These are phyloP conservation scores for Kickxella alabastrina DNA, from an alignment of 192 early-diverging fungal species.

Conservation along the genomic window DNA sequence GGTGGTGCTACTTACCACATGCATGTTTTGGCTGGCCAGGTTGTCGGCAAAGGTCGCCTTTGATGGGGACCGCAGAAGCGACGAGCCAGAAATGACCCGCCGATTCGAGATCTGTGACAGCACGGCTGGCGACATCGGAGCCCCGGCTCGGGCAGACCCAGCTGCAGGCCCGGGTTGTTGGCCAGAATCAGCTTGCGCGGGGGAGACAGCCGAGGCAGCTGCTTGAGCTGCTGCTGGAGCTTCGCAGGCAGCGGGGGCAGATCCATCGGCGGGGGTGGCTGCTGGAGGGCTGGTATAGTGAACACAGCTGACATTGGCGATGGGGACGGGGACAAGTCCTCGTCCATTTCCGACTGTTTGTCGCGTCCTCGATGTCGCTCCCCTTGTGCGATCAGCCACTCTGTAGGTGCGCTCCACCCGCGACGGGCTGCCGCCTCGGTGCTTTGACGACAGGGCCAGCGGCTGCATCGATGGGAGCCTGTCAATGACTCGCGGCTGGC, in stretches of 20 bases:
- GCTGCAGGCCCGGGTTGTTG: constrained; percentile 29
- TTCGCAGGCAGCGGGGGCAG: constrained; percentile 42
- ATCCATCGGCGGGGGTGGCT: constrained; percentile 36
- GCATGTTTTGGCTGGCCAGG: constrained; percentile 46
- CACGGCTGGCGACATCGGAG: constrained; percentile 26
- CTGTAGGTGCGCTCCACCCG: constrained; percentile 46
- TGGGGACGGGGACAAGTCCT: constrained; percentile 20
- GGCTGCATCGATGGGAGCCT: constrained; percentile 17
- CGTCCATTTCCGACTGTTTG: constrained; percentile 18
- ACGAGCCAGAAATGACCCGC: constrained; percentile 50
- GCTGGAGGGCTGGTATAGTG: constrained; percentile 29
- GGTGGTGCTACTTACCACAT: constrained; percentile 47
- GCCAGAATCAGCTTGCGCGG: constrained; percentile 42
- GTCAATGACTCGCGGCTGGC: constrained; percentile 36
- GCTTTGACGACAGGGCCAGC: constrained; percentile 19
- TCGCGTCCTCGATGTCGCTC: constrained; percentile 20
- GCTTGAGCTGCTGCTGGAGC: constrained; percentile 43
- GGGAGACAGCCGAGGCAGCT: constrained; percentile 47
- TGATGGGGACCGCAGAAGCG: constrained; percentile 48
- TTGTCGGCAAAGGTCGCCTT: constrained; percentile 39
- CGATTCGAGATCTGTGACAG: constrained; percentile 37
- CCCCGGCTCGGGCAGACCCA: constrained; percentile 35
- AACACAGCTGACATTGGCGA: constrained; percentile 39
- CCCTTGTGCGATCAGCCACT: constrained; percentile 28
- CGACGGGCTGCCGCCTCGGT: constrained; percentile 19